These are phyloP conservation scores for Rhynchospora pubera DNA, from an alignment of 176 grass and related monocot species.

Conservation along the genomic window DNA sequence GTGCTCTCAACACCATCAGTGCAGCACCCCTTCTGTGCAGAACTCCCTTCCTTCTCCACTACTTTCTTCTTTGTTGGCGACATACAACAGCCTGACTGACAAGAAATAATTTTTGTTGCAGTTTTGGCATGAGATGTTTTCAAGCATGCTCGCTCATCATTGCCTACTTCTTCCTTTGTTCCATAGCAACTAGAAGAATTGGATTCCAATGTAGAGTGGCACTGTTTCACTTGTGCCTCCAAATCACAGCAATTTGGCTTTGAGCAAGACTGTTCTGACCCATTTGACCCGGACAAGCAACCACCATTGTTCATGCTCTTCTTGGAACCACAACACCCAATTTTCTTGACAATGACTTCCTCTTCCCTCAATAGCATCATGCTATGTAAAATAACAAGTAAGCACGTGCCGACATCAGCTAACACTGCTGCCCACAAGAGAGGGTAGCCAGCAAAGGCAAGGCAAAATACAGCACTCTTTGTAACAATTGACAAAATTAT, in stretches of 20 bases:
- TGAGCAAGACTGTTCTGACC: neutral
- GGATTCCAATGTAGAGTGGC: neutral
- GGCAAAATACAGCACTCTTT: conserved; percentile 29
- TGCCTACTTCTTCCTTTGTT: neutral
- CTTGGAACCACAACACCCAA: neutral
- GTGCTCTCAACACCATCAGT: conserved; percentile 15
- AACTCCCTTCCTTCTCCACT: neutral
- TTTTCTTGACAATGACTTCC: neutral
- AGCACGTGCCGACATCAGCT: conserved; percentile 57
- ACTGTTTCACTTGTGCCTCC: neutral
- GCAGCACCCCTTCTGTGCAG: neutral
- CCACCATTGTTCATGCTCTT: neutral
- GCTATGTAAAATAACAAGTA: conserved; percentile 57
- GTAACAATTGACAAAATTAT: conserved; percentile 27
- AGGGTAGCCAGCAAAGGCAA: conserved; percentile 36
- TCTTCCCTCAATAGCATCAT: conserved; percentile 35
- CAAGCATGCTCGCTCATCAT: neutral
- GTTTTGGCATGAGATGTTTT: neutral
- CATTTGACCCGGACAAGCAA: neutral
- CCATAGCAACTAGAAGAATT: neutral
- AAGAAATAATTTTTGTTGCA: neutral
- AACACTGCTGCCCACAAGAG: conserved; percentile 61
- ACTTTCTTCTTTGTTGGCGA: neutral
- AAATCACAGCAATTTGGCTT: neutral
- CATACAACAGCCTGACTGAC: neutral